Conservation (phyloP, 164 flowering plant species). For the Annona cherimola region DNA sequence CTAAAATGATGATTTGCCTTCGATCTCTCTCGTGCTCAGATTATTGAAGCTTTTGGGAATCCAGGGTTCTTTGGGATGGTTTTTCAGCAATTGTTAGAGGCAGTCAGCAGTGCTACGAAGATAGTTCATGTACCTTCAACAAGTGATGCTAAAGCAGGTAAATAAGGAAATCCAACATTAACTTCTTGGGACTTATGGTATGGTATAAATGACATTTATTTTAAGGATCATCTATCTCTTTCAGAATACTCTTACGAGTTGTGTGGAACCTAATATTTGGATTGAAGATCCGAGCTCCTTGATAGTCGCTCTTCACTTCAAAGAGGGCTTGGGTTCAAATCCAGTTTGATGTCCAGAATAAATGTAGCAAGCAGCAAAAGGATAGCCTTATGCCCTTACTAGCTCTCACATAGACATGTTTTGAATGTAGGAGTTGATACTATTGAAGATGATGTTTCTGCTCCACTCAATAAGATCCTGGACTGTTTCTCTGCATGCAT, state of each 20-base stretch:
- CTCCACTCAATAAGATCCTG: constrained; percentile 54
- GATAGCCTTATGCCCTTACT: not conserved
- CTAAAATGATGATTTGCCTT: constrained; percentile 1
- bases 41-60: constrained; percentile 65
- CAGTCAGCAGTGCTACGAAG: constrained; percentile 37
- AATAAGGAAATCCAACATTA: not conserved
- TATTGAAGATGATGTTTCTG: constrained; percentile 35
- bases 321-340: not conserved
- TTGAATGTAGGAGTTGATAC: constrained; percentile 39
- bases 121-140: constrained; percentile 29
- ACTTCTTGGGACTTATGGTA: too few relatives aligned
- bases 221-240: not conserved
- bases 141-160: constrained; percentile 62
- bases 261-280: not conserved
- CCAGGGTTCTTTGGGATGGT: constrained; percentile 62
- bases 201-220: not conserved
- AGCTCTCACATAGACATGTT: constrained; percentile 5
- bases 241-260: not conserved
- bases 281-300: not conserved
- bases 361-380: not conserved
- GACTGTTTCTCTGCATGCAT: constrained; percentile 66
- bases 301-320: not conserved
- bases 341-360: not conserved
- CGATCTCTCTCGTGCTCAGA: constrained; percentile 38
- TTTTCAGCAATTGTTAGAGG: constrained; percentile 64